A percentile compares a stretch with the other conserved stretches of the same genome.
These are phyloP conservation scores for Suillus placidus DNA, from an alignment of 768 basidiomycete genomes.

Conservation along the genomic window DNA sequence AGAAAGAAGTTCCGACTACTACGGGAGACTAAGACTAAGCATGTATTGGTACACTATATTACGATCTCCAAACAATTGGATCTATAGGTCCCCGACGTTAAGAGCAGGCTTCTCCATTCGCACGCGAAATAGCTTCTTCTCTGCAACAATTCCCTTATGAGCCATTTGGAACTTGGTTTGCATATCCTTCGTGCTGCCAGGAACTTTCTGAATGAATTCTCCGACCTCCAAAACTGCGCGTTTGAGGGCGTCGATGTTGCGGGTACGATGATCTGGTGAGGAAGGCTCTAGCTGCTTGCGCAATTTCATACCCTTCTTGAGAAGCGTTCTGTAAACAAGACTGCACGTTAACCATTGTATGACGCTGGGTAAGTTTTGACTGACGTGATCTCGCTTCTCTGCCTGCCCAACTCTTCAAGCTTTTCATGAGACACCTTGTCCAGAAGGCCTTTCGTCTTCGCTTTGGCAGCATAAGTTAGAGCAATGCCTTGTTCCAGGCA, in stretches of 20 bases:
- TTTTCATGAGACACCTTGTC: constrained; percentile 32
- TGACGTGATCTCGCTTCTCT: constrained; percentile 37
- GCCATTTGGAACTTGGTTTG: constrained; percentile 30
- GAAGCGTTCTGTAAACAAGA: constrained; percentile 23
- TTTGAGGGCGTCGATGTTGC: constrained; percentile 31
- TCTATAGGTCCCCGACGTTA: constrained; percentile 25
- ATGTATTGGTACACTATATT: background rate
- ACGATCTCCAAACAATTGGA: background rate
- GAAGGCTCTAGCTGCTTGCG: constrained; percentile 36
- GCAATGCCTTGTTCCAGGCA: constrained; percentile 40
- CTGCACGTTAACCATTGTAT: background rate
- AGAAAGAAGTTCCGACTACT: background rate
- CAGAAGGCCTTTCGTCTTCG: constrained; percentile 29
- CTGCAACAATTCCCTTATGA: constrained; percentile 36
- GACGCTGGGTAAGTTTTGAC: constrained; percentile 11
- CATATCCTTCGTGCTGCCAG: constrained; percentile 23
- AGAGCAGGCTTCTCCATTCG: constrained; percentile 18
- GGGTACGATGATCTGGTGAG: constrained; percentile 30
- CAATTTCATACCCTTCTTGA: constrained; percentile 30
- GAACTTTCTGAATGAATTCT: constrained; percentile 30
- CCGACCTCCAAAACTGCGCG: constrained; percentile 28
- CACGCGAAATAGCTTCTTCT: constrained; percentile 7
- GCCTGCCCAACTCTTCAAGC: constrained; percentile 36
- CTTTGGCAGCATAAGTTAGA: constrained; percentile 32
- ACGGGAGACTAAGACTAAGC: background rate